These are phyloP conservation scores for Zymoseptoria crescenta DNA, from an alignment of 2,329 filamentous ascomycete genomes.

Conservation along the genomic window DNA sequence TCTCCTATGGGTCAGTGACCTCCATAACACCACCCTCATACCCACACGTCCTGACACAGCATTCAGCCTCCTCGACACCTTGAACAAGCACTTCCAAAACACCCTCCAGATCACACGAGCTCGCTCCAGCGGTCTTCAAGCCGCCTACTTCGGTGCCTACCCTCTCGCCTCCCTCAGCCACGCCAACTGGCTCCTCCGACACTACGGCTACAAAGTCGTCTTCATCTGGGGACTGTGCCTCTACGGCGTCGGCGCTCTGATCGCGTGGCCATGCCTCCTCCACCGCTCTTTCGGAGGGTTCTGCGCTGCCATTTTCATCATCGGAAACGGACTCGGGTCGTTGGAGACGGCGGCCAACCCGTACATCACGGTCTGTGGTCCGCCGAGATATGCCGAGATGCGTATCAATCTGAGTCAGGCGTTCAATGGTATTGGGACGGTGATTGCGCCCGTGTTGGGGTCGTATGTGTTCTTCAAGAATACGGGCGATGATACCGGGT, in stretches of 20 bases:
- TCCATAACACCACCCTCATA: neutral
- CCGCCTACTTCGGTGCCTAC: conserved; percentile 45
- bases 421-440: conserved; percentile 51
- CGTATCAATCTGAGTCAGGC: conserved; percentile 53
- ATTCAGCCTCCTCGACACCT: conserved; percentile 44
- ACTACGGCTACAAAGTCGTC: conserved; percentile 41
- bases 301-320: conserved; percentile 51
- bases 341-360: conserved; percentile 55
- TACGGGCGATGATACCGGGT: conserved; percentile 41
- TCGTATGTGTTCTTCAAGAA: conserved; percentile 55
- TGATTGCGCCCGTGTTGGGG: conserved; percentile 52
- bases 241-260: conserved; percentile 49
- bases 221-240: conserved; percentile 48
- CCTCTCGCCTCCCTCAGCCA: conserved; percentile 43
- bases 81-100: conserved; percentile 43
- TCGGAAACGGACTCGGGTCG: conserved; percentile 45
- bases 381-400: conserved; percentile 51
- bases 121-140: conserved; percentile 41
- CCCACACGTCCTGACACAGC: neutral
- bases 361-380: conserved; percentile 48
- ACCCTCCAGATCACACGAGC: conserved; percentile 37
- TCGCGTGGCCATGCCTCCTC: conserved; percentile 52
- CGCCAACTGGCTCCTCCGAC: conserved; percentile 42
- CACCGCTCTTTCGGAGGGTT: conserved; percentile 52
- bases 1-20: conserved; percentile 42